Evolutionary conservation across 306 rosid genomes (phyloP).

Genomic region (Rubus parviflorus): DNA sequence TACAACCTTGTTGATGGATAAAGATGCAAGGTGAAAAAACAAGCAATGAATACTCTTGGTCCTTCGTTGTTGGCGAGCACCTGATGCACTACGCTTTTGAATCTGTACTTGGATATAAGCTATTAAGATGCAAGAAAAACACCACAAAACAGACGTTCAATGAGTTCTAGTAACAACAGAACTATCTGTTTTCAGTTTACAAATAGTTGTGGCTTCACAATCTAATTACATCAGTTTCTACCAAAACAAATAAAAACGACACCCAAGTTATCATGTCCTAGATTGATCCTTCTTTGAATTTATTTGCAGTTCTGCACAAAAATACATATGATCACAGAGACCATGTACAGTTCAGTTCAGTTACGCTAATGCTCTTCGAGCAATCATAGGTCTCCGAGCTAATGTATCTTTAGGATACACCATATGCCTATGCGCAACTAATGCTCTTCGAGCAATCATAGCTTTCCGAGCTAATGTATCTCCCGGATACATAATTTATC

Average conservation of each 20-base stretch:
- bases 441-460: too few relatives aligned
- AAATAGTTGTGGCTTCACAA: background rate
- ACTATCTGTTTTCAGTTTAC: background rate
- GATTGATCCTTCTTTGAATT: background rate
- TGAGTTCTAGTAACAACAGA: background rate
- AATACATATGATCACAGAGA: background rate
- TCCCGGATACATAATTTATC: too few relatives aligned
- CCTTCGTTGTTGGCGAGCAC: constrained; percentile 18
- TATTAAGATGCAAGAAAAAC: constrained; percentile 14
- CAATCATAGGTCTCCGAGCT: too few relatives aligned
- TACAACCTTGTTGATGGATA: constrained; percentile 1
- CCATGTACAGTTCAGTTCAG: background rate
- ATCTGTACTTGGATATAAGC: constrained; percentile 35
- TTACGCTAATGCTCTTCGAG: too few relatives aligned
- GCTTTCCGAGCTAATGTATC: too few relatives aligned
- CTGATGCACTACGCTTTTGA: constrained; percentile 29
- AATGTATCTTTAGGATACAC: too few relatives aligned
- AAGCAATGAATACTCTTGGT: constrained; percentile 24
- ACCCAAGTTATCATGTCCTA: background rate
- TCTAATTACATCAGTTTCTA: background rate
- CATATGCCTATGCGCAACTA: too few relatives aligned
- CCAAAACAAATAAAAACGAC: background rate
- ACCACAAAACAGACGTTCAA: background rate
- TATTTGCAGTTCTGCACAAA: background rate
- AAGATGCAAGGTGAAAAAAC: constrained; percentile 19